Percentiles rank a stretch among this genome's conserved stretches.
Conservation (phyloP, 116 monocot genomes). For the Cymodocea nodosa region DNA sequence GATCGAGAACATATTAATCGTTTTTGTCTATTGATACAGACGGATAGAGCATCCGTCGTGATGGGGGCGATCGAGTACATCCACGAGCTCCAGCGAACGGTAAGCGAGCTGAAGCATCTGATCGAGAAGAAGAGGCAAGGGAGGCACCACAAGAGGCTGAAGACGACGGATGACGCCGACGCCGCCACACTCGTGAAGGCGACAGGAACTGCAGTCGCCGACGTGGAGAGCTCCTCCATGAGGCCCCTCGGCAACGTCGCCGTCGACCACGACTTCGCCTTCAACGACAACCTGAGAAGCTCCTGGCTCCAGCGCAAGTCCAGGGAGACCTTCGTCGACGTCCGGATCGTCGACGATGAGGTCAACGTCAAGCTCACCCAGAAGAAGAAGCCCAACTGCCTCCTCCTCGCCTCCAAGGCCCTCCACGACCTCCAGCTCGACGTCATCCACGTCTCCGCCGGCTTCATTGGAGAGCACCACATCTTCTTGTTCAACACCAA, state of each 20-base stretch:
- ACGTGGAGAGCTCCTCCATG: slow-evolving; percentile 53
- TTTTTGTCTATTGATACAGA: slow-evolving; percentile 10
- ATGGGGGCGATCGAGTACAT: slow-evolving; percentile 90
- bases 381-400: slow-evolving; percentile 55
- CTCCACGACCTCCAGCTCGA: slow-evolving; percentile 75
- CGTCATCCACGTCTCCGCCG: slow-evolving; percentile 60
- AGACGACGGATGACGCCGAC: slow-evolving; percentile 11
- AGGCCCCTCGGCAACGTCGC: slow-evolving; percentile 13
- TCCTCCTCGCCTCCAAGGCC: slow-evolving; percentile 49
- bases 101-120: slow-evolving; percentile 56
- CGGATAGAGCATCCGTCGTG: slow-evolving; percentile 76
- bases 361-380: slow-evolving; percentile 75
- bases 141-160: slow-evolving; percentile 19
- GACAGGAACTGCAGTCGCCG: slow-evolving; percentile 6
- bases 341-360: slow-evolving; percentile 91
- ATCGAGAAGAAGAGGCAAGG: slow-evolving; percentile 49
- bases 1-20: no score
- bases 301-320: slow-evolving; percentile 82
- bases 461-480: slow-evolving; percentile 68
- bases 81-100: slow-evolving; percentile 62
- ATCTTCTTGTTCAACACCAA: slow-evolving; percentile 92
- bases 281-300: slow-evolving; percentile 45
- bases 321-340: slow-evolving; percentile 63
- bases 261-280: slow-evolving; percentile 23
- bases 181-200: no score